Evolutionary conservation across 306 rosid species (phyloP), one percentile per base, ranked within the genome.

Genomic region (Castanospermum australe): DNA sequence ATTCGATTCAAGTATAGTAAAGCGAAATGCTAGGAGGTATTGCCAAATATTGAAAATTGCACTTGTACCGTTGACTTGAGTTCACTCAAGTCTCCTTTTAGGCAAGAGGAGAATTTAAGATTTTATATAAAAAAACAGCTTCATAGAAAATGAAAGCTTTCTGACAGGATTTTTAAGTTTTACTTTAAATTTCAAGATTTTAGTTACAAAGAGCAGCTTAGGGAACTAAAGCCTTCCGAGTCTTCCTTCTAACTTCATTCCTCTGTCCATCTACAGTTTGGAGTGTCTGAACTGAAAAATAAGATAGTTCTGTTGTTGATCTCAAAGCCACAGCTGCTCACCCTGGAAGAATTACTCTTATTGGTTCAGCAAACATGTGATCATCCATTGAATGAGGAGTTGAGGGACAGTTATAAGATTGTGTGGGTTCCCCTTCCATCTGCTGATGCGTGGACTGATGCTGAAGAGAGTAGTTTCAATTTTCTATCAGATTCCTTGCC

Each of bases 391-490:
- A 76, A 68, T 71, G 85, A 79, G 62, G 59, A 11, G n/a, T 51
- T 69, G 20, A 77, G 39, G 57, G 88, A 61, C 72, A 79, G 70
- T 35, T 87, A 81, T n/a, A 72, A 75, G 82, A 77, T 91, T 72
- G 76, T 88, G 25, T 91, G 97, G 97, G 36, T 88, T 72, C 93
- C 97, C 33, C 82, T 88, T 85, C 77, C 92, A 62, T 77, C 47
- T 72, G 84, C 93, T 36, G 62, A 51, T 64, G 44, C 33, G n/a
- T 91, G 96, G 96, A 89, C 87, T 47, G 85, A 80, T 4, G 81
- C 86, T 10, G 96, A 91, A 54, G 82, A 81, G 52, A 70, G 8
- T 42, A 79, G 72, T 56, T 87, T 89, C 68, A 41, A 65, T 32
- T 52, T 67, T 62, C 14, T 84, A 14, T 84, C 96, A 71, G 81